Evolutionary conservation across 2,329 filamentous ascomycete genomes (phyloP).

Genomic region (Colletotrichum incanum): DNA sequence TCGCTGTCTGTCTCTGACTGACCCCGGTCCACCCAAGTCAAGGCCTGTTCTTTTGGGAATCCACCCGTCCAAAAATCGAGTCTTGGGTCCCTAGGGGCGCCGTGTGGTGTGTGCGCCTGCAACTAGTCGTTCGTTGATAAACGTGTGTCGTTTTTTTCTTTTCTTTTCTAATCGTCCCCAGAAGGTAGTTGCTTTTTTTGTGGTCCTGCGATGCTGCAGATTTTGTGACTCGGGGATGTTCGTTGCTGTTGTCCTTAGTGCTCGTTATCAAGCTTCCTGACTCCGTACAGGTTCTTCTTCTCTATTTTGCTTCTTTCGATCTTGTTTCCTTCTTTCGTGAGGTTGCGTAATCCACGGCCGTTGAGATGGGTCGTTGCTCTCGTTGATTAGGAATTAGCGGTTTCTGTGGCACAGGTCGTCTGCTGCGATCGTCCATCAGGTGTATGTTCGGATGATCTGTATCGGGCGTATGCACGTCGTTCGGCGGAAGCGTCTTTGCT

Average conservation of each 20-base stretch:
- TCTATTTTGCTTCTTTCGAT: constrained; percentile 4
- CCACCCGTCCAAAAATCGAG: constrained; percentile 24
- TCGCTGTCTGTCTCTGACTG: constrained; percentile 34
- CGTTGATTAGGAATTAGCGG: constrained; percentile 36
- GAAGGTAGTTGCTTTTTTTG: constrained; percentile 19
- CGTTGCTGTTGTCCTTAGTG: constrained; percentile 15
- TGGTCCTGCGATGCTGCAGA: constrained; percentile 24
- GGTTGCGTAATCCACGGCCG: not conserved
- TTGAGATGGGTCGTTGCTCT: constrained; percentile 19
- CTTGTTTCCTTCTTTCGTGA: not conserved
- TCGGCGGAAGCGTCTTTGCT: constrained; percentile 12
- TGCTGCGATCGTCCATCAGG: constrained; percentile 31
- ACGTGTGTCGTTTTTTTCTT: constrained; percentile 33
- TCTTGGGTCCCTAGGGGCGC: constrained; percentile 18
- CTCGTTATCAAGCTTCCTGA: not conserved
- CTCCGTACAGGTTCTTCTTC: not conserved
- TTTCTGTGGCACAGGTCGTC: constrained; percentile 23
- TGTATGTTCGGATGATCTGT: constrained; percentile 10
- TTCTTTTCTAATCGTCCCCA: constrained; percentile 3
- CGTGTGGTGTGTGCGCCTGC: constrained; percentile 36
- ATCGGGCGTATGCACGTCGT: constrained; percentile 24
- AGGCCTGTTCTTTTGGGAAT: constrained; percentile 24
- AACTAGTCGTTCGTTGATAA: constrained; percentile 19
- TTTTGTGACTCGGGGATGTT: constrained; percentile 15
- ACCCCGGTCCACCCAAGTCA: constrained; percentile 30